These are phyloP conservation scores for Pythium plurisporium DNA, from an alignment of 352 stramenopile genomes.

Conservation along the genomic window DNA sequence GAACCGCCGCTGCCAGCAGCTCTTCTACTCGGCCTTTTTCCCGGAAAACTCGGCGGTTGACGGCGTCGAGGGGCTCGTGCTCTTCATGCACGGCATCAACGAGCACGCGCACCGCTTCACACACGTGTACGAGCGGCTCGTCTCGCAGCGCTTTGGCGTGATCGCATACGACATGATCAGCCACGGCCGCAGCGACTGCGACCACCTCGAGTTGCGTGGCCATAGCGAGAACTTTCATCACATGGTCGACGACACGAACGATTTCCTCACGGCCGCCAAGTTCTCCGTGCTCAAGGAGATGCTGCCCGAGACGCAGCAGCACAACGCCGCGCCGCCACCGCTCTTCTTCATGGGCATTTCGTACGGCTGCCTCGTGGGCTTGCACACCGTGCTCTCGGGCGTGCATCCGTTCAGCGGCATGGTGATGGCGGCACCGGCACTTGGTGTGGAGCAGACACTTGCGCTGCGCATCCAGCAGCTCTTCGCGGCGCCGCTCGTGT, in stretches of 20 bases:
- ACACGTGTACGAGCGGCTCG: constrained; percentile 53
- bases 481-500: constrained; percentile 35
- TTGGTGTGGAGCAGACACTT: constrained; percentile 57
- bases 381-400: constrained; percentile 49
- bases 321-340: constrained; percentile 16
- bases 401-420: constrained; percentile 41
- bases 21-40: constrained; percentile 58
- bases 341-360: constrained; percentile 64
- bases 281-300: constrained; percentile 30
- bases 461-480: constrained; percentile 36
- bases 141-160: constrained; percentile 39
- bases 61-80: constrained; percentile 38
- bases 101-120: constrained; percentile 59
- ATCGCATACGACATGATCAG: constrained; percentile 60
- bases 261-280: constrained; percentile 45
- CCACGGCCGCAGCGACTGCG: constrained; percentile 54
- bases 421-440: constrained; percentile 50
- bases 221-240: constrained; percentile 50
- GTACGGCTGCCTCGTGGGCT: constrained; percentile 56
- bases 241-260: constrained; percentile 72
- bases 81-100: constrained; percentile 63
- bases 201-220: constrained; percentile 27
- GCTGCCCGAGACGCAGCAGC: constrained; percentile 17
- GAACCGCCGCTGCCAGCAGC: constrained; percentile 40
- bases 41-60: constrained; percentile 20